These are phyloP conservation scores for Chloris gayana DNA, from an alignment of 176 grass and related monocot species.

Conservation along the genomic window DNA sequence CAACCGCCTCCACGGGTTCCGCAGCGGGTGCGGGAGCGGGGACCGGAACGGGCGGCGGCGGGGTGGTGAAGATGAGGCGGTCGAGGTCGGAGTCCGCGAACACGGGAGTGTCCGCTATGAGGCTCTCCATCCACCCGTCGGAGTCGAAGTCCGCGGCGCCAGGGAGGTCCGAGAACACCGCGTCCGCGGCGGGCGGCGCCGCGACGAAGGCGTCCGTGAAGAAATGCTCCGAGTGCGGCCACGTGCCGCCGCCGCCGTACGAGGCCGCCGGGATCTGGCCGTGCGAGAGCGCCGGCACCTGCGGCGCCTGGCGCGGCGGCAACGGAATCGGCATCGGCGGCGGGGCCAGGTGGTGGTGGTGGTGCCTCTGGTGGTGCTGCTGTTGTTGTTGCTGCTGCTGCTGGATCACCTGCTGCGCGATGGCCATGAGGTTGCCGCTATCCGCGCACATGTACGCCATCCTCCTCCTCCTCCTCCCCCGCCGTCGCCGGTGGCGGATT, in stretches of 20 bases:
- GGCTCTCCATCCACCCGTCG: slow-evolving; percentile 98
- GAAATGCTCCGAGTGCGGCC: slow-evolving; percentile 55
- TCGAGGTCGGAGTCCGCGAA: slow-evolving; percentile 84
- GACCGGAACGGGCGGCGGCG: slow-evolving; percentile 12
- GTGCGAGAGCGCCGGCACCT: slow-evolving; percentile 28
- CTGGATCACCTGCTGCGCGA: slow-evolving; percentile 97
- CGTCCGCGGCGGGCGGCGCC: slow-evolving; percentile 36
- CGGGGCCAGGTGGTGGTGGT: slow-evolving; percentile 37
- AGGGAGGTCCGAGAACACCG: slow-evolving; percentile 61
- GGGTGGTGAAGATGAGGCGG: slow-evolving; percentile 68
- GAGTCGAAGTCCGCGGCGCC: slow-evolving; percentile 75
- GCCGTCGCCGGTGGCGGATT: slow-evolving; percentile 26
- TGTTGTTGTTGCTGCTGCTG: slow-evolving; percentile 86
- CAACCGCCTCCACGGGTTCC: neutral
- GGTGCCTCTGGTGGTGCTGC: slow-evolving; percentile 51
- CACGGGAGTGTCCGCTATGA: slow-evolving; percentile 68
- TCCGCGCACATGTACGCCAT: slow-evolving; percentile 99
- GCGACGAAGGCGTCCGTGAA: slow-evolving; percentile 52
- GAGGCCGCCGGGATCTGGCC: slow-evolving; percentile 47
- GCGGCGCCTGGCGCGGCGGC: slow-evolving; percentile 41
- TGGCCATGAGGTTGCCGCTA: slow-evolving; percentile 99
- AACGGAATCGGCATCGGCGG: neutral
- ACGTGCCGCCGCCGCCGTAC: slow-evolving; percentile 32
- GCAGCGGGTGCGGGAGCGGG: neutral
- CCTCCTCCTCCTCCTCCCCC: neutral